phyloP scores from a whole-genome alignment of 257 asterid genomes.

The Jasminum sambac region DNA sequence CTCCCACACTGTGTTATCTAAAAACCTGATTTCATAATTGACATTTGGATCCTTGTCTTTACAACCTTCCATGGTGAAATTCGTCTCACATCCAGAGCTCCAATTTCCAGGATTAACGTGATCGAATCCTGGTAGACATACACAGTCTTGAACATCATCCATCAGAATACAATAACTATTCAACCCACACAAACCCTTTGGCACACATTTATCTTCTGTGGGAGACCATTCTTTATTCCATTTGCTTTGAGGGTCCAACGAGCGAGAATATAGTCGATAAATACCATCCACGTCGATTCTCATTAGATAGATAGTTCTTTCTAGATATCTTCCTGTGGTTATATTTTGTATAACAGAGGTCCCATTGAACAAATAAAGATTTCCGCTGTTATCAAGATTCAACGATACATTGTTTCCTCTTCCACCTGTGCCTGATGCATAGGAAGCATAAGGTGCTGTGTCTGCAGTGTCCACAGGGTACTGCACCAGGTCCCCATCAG shows the following conservation, averaged over 20 bases:
- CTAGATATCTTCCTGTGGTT: slow-evolving; percentile 19
- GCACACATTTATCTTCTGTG: slow-evolving; percentile 22
- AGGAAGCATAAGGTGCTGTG: slow-evolving; percentile 7
- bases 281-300: slow-evolving; percentile 38
- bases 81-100: slow-evolving; percentile 32
- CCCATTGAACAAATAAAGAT: slow-evolving; percentile 28
- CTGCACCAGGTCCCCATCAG: slow-evolving; percentile 36
- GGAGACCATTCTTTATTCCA: slow-evolving; percentile 18
- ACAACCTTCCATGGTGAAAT: slow-evolving; percentile 23
- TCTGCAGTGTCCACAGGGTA: slow-evolving; percentile 21
- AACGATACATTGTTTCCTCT: not conserved
- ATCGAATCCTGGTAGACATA: slow-evolving; percentile 32
- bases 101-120: slow-evolving; percentile 13
- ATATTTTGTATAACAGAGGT: not conserved
- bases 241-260: slow-evolving; percentile 14
- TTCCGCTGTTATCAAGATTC: slow-evolving; percentile 26
- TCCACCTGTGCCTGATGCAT: not conserved
- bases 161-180: slow-evolving; percentile 23
- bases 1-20: slow-evolving; percentile 15
- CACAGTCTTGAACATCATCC: slow-evolving; percentile 6
- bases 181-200: slow-evolving; percentile 36
- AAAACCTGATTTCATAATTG: not conserved
- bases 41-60: not conserved
- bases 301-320: slow-evolving; percentile 20
- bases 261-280: slow-evolving; percentile 30